These are phyloP conservation scores for Gloeophyllum trabeum DNA, from an alignment of 768 basidiomycete species.

Conservation along the genomic window DNA sequence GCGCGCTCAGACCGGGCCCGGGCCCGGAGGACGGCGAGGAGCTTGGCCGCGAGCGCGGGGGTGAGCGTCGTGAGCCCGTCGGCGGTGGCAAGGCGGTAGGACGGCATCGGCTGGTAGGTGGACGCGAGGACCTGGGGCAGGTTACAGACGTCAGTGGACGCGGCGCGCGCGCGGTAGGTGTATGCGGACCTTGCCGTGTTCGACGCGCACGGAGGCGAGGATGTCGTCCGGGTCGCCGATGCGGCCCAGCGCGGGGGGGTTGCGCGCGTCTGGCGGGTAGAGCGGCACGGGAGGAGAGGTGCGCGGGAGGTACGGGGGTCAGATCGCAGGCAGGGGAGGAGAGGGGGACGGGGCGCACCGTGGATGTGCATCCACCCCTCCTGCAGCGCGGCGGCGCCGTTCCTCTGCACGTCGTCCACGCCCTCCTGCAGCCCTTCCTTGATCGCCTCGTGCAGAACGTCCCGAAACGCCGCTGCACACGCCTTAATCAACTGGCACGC, in stretches of 20 bases:
- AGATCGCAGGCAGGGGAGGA: background rate
- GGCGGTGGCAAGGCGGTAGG: conserved; percentile 69
- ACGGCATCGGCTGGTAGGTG: conserved; percentile 77
- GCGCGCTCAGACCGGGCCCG: conserved; percentile 19
- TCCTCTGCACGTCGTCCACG: conserved; percentile 54
- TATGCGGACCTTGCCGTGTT: conserved; percentile 44
- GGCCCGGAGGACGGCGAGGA: conserved; percentile 27
- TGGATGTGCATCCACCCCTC: conserved; percentile 88
- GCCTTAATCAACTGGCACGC: background rate
- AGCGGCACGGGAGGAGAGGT: background rate
- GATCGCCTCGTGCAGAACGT: conserved; percentile 50
- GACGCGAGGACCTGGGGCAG: conserved; percentile 43
- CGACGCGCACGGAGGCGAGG: conserved; percentile 62
- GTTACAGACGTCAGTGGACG: background rate
- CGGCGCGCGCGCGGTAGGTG: background rate
- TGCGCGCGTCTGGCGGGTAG: conserved; percentile 47
- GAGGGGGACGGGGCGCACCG: conserved; percentile 18
- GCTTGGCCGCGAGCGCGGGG: conserved; percentile 44
- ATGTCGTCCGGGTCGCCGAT: conserved; percentile 84
- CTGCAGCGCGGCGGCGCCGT: conserved; percentile 52
- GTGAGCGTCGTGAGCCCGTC: conserved; percentile 65
- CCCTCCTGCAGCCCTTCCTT: conserved; percentile 40
- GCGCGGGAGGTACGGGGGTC: conserved; percentile 29
- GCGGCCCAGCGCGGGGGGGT: conserved; percentile 61
- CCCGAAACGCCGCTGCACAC: conserved; percentile 42